Conservation (phyloP, 495 filamentous ascomycete species). For the Penicillium flavigenum region DNA sequence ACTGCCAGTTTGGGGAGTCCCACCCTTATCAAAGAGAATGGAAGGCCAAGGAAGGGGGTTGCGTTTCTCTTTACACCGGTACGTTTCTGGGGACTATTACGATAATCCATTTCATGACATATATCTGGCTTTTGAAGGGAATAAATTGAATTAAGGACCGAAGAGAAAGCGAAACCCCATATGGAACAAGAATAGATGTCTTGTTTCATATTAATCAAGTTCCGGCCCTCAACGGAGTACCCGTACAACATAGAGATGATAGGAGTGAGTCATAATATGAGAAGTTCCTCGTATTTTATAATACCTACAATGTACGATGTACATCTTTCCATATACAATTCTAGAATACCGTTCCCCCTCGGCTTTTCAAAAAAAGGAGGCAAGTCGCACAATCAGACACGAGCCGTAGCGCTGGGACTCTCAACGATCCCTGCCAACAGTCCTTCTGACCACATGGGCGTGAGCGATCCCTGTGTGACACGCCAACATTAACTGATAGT, state of each 20-base stretch:
- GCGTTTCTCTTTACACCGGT: not conserved
- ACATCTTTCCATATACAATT: not conserved
- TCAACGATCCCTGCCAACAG: slow-evolving; percentile 2
- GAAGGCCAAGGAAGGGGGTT: not conserved
- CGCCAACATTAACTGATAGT: slow-evolving; percentile 3
- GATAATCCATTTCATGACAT: not conserved
- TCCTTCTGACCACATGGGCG: slow-evolving; percentile 11
- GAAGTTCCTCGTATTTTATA: not conserved
- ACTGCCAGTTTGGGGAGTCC: not conserved
- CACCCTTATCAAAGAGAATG: not conserved
- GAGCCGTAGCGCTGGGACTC: slow-evolving; percentile 7
- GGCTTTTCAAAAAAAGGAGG: not conserved
- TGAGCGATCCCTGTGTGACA: slow-evolving; percentile 2
- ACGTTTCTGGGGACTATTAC: not conserved
- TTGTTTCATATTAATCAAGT: not conserved
- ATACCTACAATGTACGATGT: not conserved
- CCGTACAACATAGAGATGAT: too few species aligned
- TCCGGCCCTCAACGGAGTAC: too few species aligned
- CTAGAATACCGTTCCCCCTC: not conserved
- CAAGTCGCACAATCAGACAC: slow-evolving; percentile 1
- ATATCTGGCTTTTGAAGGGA: not conserved
- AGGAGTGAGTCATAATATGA: too few species aligned
- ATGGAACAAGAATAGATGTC: not conserved
- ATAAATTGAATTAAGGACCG: not conserved
- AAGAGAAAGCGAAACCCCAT: not conserved